Conservation (phyloP, 495 filamentous ascomycete species). For the Xylaria nigripes region DNA sequence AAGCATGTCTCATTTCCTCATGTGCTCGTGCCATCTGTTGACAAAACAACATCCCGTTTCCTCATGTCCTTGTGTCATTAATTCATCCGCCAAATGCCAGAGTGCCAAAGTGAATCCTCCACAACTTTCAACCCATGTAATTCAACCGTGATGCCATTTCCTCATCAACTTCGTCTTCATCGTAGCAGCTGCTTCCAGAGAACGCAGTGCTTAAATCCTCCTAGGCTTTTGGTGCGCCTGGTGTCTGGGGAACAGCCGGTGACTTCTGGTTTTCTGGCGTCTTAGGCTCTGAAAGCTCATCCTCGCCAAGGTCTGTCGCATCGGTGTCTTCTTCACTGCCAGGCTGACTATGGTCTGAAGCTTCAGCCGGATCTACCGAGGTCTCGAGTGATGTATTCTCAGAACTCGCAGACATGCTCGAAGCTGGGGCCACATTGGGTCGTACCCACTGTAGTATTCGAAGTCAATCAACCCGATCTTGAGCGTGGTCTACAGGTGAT, state of each 20-base stretch:
- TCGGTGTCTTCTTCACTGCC: background rate
- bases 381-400: background rate
- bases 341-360: background rate
- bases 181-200: background rate
- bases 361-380: background rate
- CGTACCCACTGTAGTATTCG: background rate
- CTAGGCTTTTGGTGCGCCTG: background rate
- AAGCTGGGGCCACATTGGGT: background rate
- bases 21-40: too few relatives aligned
- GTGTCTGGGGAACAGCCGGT: background rate
- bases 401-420: background rate
- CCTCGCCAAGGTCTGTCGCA: background rate
- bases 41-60: too few relatives aligned
- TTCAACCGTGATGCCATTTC: slow-evolving; percentile 13
- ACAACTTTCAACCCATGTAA: slow-evolving; percentile 6
- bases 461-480: background rate
- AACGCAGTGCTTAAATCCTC: background rate
- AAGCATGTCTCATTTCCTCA: too few relatives aligned
- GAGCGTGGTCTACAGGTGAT: too few relatives aligned
- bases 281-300: background rate
- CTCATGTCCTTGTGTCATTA: too few relatives aligned
- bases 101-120: background rate
- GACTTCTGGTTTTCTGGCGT: background rate
- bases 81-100: background rate
- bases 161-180: slow-evolving; percentile 13